Conservation (phyloP, 139 green algal genomes). For the Tetradesmus lagerheimii region DNA sequence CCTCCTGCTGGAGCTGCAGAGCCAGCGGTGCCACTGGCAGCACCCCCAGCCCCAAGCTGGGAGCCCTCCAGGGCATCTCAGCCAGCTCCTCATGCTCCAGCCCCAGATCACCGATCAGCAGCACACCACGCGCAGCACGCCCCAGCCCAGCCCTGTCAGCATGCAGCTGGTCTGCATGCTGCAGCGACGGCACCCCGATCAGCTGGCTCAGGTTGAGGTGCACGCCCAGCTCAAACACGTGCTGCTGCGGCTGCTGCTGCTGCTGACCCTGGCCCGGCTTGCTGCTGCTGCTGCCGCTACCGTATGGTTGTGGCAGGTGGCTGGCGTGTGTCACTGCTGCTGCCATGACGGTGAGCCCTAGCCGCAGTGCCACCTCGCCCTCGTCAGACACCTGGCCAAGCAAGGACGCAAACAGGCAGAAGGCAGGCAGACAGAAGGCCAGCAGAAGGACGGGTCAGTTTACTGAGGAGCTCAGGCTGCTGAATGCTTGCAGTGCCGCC, state of each 20-base stretch:
- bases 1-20: not conserved
- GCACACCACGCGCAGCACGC: not conserved
- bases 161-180: conserved; percentile 1
- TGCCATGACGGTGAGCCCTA: conserved; percentile 6
- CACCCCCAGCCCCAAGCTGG: conserved; percentile 11
- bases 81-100: not conserved
- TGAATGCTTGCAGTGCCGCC: not conserved
- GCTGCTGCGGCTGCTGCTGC: not conserved
- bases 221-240: conserved; percentile 32
- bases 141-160: not conserved
- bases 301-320: not conserved
- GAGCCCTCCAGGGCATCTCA: conserved; percentile 1
- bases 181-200: not conserved
- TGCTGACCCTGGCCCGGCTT: not conserved
- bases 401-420: not conserved
- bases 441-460: too few species aligned
- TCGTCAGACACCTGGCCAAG: conserved; percentile 11
- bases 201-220: conserved; percentile 36
- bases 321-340: not conserved
- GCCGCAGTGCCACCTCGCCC: conserved; percentile 36
- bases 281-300: not conserved
- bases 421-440: not conserved
- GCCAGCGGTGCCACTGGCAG: not conserved
- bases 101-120: conserved; percentile 37
- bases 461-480: too few species aligned